Percentiles rank a stretch among this genome's conserved stretches.
phyloP scores from a whole-genome alignment of 2,329 filamentous ascomycete species.

The Blumeria hordei region DNA sequence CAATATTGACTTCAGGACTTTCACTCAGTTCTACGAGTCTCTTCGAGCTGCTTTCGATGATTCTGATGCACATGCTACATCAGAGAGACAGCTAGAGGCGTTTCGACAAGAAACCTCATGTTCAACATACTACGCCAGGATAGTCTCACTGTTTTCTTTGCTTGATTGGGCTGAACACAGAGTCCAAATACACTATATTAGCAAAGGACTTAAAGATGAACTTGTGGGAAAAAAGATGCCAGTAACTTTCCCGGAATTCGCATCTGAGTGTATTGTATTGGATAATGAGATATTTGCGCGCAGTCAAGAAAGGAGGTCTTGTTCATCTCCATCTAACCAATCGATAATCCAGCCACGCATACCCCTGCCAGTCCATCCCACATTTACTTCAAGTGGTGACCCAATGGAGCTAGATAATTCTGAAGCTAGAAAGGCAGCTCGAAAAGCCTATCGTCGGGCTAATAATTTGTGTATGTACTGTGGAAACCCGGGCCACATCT shows the following conservation, averaged over 20 bases:
- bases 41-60: not conserved
- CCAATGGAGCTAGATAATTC: not conserved
- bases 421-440: not conserved
- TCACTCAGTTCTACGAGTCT: not conserved
- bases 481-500: not conserved
- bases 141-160: not conserved
- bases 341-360: not conserved
- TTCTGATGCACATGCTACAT: not conserved
- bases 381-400: not conserved
- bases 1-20: not conserved
- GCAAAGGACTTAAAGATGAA: not conserved
- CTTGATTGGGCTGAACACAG: not conserved
- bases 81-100: not conserved
- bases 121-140: not conserved
- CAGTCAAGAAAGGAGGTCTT: not conserved
- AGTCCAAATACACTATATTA: not conserved
- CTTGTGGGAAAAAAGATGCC: not conserved
- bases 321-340: not conserved
- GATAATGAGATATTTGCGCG: not conserved
- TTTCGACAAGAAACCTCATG: not conserved
- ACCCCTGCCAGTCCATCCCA: not conserved
- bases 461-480: not conserved
- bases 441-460: not conserved
- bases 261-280: not conserved
- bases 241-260: not conserved